phyloP scores from a whole-genome alignment of 1,284 basidiomycete genomes.

The Fomitopsis pinicola region DNA sequence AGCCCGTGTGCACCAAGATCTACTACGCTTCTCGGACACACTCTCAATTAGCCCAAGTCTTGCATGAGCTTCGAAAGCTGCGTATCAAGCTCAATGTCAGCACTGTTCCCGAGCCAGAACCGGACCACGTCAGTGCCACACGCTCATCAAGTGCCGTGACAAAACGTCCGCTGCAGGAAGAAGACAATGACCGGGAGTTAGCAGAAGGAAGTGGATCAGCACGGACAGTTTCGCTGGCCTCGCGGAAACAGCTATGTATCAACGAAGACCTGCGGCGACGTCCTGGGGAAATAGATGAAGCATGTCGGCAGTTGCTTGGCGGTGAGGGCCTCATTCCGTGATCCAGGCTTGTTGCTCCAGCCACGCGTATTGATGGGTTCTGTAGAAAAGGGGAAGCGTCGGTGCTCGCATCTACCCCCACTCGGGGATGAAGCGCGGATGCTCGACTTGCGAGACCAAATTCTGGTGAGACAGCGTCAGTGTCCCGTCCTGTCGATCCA shows the following conservation, averaged over 20 bases:
- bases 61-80: conserved; percentile 81
- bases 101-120: background rate
- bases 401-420: conserved; percentile 82
- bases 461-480: conserved; percentile 54
- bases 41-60: conserved; percentile 89
- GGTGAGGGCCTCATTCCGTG: conserved; percentile 39
- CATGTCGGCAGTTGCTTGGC: conserved; percentile 83
- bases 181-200: conserved; percentile 6
- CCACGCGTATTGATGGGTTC: conserved; percentile 2
- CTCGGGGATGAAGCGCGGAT: conserved; percentile 69
- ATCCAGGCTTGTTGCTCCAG: background rate
- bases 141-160: background rate
- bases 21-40: conserved; percentile 96
- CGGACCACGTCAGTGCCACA: background rate
- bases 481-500: background rate
- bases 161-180: background rate
- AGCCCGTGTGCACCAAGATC: conserved; percentile 73
- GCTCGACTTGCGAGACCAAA: conserved; percentile 86
- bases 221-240: conserved; percentile 79
- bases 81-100: conserved; percentile 32
- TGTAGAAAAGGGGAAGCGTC: conserved; percentile 52
- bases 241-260: conserved; percentile 93
- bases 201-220: conserved; percentile 28
- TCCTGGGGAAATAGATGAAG: conserved; percentile 85
- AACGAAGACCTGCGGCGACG: conserved; percentile 72